Percentiles rank a stretch among this genome's conserved stretches.
phyloP scores from a whole-genome alignment of 768 basidiomycete genomes.

The Grammothele lineata region DNA sequence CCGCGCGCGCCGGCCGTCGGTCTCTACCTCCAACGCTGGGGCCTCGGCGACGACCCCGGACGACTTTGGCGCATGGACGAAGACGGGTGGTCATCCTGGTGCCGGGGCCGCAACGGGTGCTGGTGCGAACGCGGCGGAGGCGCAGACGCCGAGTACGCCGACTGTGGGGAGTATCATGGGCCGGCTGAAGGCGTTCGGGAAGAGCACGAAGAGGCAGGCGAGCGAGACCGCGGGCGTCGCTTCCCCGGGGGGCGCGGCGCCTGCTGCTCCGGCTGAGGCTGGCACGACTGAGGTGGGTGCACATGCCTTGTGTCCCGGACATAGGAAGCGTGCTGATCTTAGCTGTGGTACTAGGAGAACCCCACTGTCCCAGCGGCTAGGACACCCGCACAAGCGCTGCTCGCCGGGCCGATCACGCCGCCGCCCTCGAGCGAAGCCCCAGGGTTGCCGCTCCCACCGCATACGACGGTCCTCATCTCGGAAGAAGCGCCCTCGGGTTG shows the following conservation, averaged over 20 bases:
- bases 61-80: constrained; percentile 40
- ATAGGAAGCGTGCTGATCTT: no score
- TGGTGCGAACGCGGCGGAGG: constrained; percentile 23
- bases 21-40: constrained; percentile 23
- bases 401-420: constrained; percentile 56
- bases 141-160: constrained; percentile 48
- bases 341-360: constrained; percentile 6
- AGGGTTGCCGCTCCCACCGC: constrained; percentile 48
- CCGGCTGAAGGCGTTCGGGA: constrained; percentile 71
- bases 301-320: no score
- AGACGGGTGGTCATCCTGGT: no score
- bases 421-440: constrained; percentile 75
- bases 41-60: constrained; percentile 34
- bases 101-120: no score
- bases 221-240: constrained; percentile 21
- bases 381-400: constrained; percentile 50
- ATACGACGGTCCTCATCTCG: constrained; percentile 69
- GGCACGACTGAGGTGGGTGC: constrained; percentile 26
- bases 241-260: constrained; percentile 15
- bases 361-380: constrained; percentile 27
- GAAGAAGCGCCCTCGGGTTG: constrained; percentile 78
- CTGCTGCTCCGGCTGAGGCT: constrained; percentile 2
- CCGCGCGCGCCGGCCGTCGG: constrained; percentile 42
- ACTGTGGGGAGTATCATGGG: constrained; percentile 63
- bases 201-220: constrained; percentile 40